A percentile compares a stretch with the other conserved stretches of the same genome.
phyloP scores from a whole-genome alignment of 2,329 filamentous ascomycete species.

The Colletotrichum destructivum region DNA sequence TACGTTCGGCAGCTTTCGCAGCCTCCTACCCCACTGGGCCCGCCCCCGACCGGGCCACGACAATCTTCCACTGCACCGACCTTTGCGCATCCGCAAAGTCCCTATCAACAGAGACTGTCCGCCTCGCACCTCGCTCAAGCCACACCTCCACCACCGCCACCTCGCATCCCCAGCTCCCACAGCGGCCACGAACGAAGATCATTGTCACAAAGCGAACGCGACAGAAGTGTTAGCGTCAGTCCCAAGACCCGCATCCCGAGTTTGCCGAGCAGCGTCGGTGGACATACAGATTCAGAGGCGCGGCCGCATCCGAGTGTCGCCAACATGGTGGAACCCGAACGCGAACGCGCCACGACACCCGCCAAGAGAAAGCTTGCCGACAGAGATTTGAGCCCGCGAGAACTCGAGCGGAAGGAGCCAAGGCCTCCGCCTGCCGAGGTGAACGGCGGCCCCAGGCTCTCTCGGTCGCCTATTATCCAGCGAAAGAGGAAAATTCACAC shows the following conservation, averaged over 20 bases:
- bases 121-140: conserved; percentile 46
- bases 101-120: conserved; percentile 69
- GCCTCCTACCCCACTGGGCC: conserved; percentile 68
- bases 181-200: conserved; percentile 66
- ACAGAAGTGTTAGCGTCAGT: conserved; percentile 81
- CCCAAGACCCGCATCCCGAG: conserved; percentile 79
- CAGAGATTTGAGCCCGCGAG: conserved; percentile 63
- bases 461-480: conserved; percentile 47
- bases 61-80: conserved; percentile 57
- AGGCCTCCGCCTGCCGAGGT: conserved; percentile 65
- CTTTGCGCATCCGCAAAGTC: conserved; percentile 70
- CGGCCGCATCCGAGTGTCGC: conserved; percentile 38
- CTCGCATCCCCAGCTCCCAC: conserved; percentile 57
- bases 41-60: conserved; percentile 61
- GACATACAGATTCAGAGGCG: conserved; percentile 39
- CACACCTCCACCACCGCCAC: conserved; percentile 52
- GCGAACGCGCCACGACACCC: conserved; percentile 55
- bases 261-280: conserved; percentile 61
- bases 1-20: conserved; percentile 67
- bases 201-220: conserved; percentile 74
- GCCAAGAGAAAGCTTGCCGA: conserved; percentile 66
- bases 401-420: conserved; percentile 64
- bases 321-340: conserved; percentile 50
- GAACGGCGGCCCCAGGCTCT: conserved; percentile 56
- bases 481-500: conserved; percentile 59